phyloP scores from a whole-genome alignment of 768 basidiomycete genomes.

The Mycena galopus region DNA sequence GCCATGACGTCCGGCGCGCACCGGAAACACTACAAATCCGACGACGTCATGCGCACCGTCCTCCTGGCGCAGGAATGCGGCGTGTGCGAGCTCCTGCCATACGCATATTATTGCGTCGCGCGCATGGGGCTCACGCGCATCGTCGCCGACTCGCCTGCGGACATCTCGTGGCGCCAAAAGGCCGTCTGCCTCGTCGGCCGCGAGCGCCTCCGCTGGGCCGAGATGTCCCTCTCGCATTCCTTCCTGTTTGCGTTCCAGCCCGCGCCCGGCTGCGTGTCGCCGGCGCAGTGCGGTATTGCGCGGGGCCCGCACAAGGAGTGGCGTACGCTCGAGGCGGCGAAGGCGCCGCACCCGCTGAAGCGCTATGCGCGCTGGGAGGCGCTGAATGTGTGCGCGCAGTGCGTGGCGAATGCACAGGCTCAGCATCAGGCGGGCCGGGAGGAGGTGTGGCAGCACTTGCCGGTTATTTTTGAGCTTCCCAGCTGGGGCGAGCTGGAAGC shows the following conservation, averaged over 20 bases:
- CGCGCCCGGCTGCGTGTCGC: conserved; percentile 45
- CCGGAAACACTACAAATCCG: conserved; percentile 50
- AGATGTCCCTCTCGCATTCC: conserved; percentile 55
- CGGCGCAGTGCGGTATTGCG: conserved; percentile 49
- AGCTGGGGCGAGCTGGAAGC: conserved; percentile 36
- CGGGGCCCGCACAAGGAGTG: conserved; percentile 58
- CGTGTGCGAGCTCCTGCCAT: conserved; percentile 58
- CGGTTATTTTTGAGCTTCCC: conserved; percentile 38
- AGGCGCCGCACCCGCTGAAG: conserved; percentile 44
- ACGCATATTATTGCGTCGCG: conserved; percentile 64
- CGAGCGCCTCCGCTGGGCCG: conserved; percentile 56
- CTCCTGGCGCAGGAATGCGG: conserved; percentile 56
- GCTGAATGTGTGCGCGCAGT: conserved; percentile 39
- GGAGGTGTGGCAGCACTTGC: conserved; percentile 42
- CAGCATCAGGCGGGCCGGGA: conserved; percentile 39
- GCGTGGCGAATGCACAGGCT: conserved; percentile 35
- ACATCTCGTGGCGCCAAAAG: conserved; percentile 57
- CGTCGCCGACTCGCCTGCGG: conserved; percentile 49
- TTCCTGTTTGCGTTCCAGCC: conserved; percentile 58
- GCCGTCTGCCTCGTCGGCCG: conserved; percentile 55
- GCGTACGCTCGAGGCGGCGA: conserved; percentile 54
- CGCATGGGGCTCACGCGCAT: conserved; percentile 55
- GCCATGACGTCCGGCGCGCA: conserved; percentile 38
- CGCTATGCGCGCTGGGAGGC: conserved; percentile 34
- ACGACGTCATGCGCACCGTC: conserved; percentile 59